These are phyloP conservation scores for Cladosporium halotolerans DNA, from an alignment of 2,329 filamentous ascomycete species.

Conservation along the genomic window DNA sequence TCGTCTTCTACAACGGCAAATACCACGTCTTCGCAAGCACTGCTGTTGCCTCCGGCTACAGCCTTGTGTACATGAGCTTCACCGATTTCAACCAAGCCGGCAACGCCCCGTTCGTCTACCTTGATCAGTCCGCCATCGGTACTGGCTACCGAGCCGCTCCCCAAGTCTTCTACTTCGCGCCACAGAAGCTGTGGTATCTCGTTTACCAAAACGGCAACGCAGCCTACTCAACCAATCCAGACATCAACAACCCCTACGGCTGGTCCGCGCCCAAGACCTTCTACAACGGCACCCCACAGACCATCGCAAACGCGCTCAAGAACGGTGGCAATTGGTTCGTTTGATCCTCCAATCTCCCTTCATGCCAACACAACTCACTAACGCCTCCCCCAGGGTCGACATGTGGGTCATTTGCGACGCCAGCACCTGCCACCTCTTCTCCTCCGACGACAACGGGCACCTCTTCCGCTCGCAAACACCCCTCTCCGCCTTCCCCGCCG, in stretches of 20 bases:
- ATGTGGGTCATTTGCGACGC: constrained; percentile 41
- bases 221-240: constrained; percentile 37
- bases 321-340: constrained; percentile 29
- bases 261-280: constrained; percentile 36
- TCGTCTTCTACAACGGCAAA: constrained; percentile 33
- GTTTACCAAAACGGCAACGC: constrained; percentile 40
- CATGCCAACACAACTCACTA: neutral
- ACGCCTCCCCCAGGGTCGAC: constrained; percentile 30
- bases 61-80: constrained; percentile 38
- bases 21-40: constrained; percentile 40
- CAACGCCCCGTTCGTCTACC: constrained; percentile 32
- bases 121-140: constrained; percentile 35
- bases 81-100: constrained; percentile 31
- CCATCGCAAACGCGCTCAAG: constrained; percentile 30
- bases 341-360: neutral
- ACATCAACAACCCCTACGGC: constrained; percentile 36
- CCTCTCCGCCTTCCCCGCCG: constrained; percentile 30
- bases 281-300: constrained; percentile 28
- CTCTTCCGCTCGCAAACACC: constrained; percentile 36
- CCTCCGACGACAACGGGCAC: constrained; percentile 37
- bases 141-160: constrained; percentile 38
- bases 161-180: constrained; percentile 38
- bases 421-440: constrained; percentile 35
- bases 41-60: constrained; percentile 33
- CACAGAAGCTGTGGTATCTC: constrained; percentile 39